A percentile compares a stretch with the other conserved stretches of the same genome.
These are phyloP conservation scores for Agaricus blazei DNA, from an alignment of 768 basidiomycete species.

Conservation along the genomic window DNA sequence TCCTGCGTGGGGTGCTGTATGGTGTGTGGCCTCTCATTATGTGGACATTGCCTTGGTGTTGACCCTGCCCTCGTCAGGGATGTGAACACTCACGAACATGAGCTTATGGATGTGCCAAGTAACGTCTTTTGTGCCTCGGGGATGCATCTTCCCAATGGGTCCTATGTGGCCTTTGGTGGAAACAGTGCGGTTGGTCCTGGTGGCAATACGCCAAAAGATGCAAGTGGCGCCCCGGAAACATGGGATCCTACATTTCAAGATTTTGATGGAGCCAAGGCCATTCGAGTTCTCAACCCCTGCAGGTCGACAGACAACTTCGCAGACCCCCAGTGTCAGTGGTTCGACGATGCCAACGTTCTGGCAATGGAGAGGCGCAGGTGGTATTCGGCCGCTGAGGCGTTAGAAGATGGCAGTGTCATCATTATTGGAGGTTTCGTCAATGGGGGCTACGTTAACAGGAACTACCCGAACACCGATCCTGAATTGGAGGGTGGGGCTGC, in stretches of 20 bases:
- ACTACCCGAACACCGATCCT: slow-evolving; percentile 66
- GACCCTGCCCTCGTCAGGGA: slow-evolving; percentile 40
- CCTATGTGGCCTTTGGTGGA: slow-evolving; percentile 71
- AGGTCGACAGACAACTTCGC: slow-evolving; percentile 39
- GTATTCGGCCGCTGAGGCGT: slow-evolving; percentile 74
- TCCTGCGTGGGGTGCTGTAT: slow-evolving; percentile 71
- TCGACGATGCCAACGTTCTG: slow-evolving; percentile 56
- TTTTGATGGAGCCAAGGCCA: slow-evolving; percentile 74
- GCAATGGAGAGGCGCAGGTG: slow-evolving; percentile 67
- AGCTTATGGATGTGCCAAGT: slow-evolving; percentile 65
- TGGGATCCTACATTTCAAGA: slow-evolving; percentile 71
- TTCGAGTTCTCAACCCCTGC: slow-evolving; percentile 83
- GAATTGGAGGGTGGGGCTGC: slow-evolving; percentile 52
- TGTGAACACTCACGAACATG: slow-evolving; percentile 48
- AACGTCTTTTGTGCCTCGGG: slow-evolving; percentile 85
- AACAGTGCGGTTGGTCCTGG: slow-evolving; percentile 69
- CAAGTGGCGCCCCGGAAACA: slow-evolving; percentile 38
- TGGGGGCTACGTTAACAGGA: slow-evolving; percentile 77
- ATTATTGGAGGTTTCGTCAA: slow-evolving; percentile 79
- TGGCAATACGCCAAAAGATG: slow-evolving; percentile 47
- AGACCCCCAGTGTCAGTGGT: slow-evolving; percentile 60
- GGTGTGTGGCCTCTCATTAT: slow-evolving; percentile 29
- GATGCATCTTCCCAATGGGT: slow-evolving; percentile 77
- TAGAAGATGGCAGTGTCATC: slow-evolving; percentile 71
- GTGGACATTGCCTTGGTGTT: not conserved